These are phyloP conservation scores for Colletotrichum sansevieriae DNA, from an alignment of 2,329 filamentous ascomycete species.

Conservation along the genomic window DNA sequence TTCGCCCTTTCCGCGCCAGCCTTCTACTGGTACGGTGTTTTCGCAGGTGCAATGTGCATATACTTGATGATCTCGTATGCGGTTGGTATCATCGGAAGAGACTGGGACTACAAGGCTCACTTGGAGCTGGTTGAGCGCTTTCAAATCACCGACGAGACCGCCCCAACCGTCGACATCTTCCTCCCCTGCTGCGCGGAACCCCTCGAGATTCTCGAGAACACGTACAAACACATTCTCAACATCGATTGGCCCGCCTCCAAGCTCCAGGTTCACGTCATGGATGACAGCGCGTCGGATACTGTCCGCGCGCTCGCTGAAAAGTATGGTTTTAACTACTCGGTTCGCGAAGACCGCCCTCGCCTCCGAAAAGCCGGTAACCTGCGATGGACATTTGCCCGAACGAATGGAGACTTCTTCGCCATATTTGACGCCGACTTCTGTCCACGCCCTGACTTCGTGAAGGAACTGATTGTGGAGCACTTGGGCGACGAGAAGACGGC, in stretches of 20 bases:
- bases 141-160: constrained; percentile 50
- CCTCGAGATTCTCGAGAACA: constrained; percentile 55
- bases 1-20: constrained; percentile 52
- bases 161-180: constrained; percentile 56
- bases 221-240: constrained; percentile 50
- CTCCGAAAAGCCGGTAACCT: constrained; percentile 59
- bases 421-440: constrained; percentile 60
- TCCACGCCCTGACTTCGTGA: constrained; percentile 55
- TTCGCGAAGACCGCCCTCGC: constrained; percentile 56
- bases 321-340: constrained; percentile 55
- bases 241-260: constrained; percentile 54
- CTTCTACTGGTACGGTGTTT: constrained; percentile 55
- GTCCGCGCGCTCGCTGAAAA: constrained; percentile 49
- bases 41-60: constrained; percentile 54
- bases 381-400: constrained; percentile 55
- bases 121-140: constrained; percentile 48
- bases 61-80: constrained; percentile 57
- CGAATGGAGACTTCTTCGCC: constrained; percentile 55
- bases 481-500: constrained; percentile 54
- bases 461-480: constrained; percentile 55
- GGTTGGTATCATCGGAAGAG: constrained; percentile 54
- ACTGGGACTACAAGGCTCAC: constrained; percentile 54
- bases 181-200: constrained; percentile 58
- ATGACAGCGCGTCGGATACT: constrained; percentile 52
- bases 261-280: constrained; percentile 55